Base-by-base conservation (phyloP, 108 stramenopile genomes). In the Bacterosira constricta region DNA sequence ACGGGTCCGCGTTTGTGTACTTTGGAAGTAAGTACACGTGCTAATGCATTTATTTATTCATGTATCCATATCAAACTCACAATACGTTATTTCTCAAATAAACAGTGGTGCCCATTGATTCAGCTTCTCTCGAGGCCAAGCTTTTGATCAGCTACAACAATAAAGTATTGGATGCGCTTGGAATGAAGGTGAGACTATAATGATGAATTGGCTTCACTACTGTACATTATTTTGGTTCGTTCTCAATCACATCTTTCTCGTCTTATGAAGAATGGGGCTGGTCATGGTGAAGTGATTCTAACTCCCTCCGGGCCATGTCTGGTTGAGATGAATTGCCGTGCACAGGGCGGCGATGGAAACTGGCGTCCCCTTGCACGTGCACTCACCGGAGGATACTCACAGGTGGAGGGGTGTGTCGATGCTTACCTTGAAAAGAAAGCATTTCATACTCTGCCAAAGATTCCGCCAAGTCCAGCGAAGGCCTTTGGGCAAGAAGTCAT, bases 311-410 rank as follows among this genome's bases (percentile, higher is more conserved):
- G 87, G 6, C 95, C 95, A 17, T 94, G 95, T 66, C 77, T 97
- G 17, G 95, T 97, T 12, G 97, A 97, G 65, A 82, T 87, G 77
- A 83, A 76, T 31, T 77, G 86, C 25, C 88, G 96, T 13, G 87
- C 88, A 26, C 98, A 98, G 62, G 97, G 97, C 15, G 97, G 96
- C 20, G 96, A 97, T 54, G 96, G 96, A 17, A 96, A 94, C 32
- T 98, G 94, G 91, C 63, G 86, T n/a, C 83, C 86, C 3, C 73
- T 98, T 20, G 88, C 88, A 18, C 75, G 67, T n/a, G 85, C 84
- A 17, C 45, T 90, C 26, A 84, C 78, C 31, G 90, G 90, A 29
- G 94, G 94, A 13, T 90, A 91, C 62, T 90, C 88, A 29, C 94
- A 97, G 77, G 89, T 95, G n/a, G 88, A 88, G 51, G 92, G 82